Conservation (phyloP, 2,329 filamentous ascomycete genomes). For the Trichophyton schoenleinii region DNA sequence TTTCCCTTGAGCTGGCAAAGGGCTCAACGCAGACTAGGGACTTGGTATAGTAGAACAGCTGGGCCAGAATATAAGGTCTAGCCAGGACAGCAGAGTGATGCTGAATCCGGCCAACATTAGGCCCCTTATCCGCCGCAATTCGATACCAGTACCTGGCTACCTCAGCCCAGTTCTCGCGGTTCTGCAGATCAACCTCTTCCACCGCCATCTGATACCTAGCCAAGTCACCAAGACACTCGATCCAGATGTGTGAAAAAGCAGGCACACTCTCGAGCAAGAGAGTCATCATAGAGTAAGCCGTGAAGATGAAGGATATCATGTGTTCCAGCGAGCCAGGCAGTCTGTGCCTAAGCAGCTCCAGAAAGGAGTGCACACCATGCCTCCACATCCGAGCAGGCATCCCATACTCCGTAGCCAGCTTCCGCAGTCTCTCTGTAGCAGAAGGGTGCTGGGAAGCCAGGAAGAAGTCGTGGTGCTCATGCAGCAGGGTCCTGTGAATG, state of each 20-base stretch:
- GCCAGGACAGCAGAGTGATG: conserved; percentile 68
- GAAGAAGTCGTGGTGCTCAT: conserved; percentile 80
- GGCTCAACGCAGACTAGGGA: conserved; percentile 44
- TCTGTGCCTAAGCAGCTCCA: conserved; percentile 62
- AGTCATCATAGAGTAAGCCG: conserved; percentile 83
- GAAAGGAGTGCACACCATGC: conserved; percentile 75
- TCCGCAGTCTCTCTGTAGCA: conserved; percentile 53
- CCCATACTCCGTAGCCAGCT: conserved; percentile 56
- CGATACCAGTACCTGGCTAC: conserved; percentile 77
- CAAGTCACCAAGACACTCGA: conserved; percentile 81
- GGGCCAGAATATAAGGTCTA: conserved; percentile 44
- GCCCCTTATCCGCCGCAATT: conserved; percentile 64
- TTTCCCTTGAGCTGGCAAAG: conserved; percentile 45
- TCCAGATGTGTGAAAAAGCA: conserved; percentile 77
- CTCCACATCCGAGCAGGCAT: conserved; percentile 95
- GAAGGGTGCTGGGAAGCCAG: conserved; percentile 76
- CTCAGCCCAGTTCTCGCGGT: conserved; percentile 68
- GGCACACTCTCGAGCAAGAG: conserved; percentile 75
- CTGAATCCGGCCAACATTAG: conserved; percentile 65
- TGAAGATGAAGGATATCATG: conserved; percentile 82
- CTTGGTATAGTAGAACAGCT: conserved; percentile 48
- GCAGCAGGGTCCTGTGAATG: conserved; percentile 64
- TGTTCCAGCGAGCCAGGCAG: conserved; percentile 69
- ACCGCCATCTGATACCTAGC: conserved; percentile 83
- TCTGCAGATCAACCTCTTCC: conserved; percentile 63